phyloP scores from a whole-genome alignment of 768 basidiomycete species.

The Collybia sp. region DNA sequence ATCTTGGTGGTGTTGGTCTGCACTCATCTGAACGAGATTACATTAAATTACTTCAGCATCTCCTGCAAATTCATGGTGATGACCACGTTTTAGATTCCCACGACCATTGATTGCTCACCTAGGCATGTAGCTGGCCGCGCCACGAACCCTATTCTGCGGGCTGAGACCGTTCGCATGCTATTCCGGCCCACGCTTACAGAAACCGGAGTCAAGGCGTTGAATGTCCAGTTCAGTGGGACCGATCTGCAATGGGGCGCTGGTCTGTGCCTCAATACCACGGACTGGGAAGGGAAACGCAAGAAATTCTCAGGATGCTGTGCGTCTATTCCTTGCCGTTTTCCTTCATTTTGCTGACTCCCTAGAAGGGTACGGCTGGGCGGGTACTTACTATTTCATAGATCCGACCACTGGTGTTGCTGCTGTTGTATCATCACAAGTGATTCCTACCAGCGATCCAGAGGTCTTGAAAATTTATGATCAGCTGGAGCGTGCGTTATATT shows the following conservation, averaged over 20 bases:
- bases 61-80: neutral
- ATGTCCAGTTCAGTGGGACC: conserved; percentile 1
- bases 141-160: neutral
- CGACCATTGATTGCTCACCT: neutral
- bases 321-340: conserved; percentile 4
- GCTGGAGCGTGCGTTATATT: conserved; percentile 22
- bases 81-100: neutral
- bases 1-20: neutral
- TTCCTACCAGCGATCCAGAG: conserved; percentile 18
- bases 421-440: conserved; percentile 28
- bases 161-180: neutral
- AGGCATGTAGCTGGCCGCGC: neutral
- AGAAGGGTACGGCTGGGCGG: conserved; percentile 31
- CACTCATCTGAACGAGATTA: neutral
- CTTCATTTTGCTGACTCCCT: neutral
- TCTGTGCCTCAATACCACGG: conserved; percentile 18
- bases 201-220: conserved; percentile 3
- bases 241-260: conserved; percentile 24
- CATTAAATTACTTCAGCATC: neutral
- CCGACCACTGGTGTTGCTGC: conserved; percentile 27
- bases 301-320: conserved; percentile 27
- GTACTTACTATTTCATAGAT: conserved; percentile 28
- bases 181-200: neutral
- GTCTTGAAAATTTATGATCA: conserved; percentile 14
- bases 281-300: conserved; percentile 20